A percentile compares a stretch with the other conserved stretches of the same genome.
Evolutionary conservation across 2,329 filamentous ascomycete species (phyloP).

Genomic region (Penicillium sp.): DNA sequence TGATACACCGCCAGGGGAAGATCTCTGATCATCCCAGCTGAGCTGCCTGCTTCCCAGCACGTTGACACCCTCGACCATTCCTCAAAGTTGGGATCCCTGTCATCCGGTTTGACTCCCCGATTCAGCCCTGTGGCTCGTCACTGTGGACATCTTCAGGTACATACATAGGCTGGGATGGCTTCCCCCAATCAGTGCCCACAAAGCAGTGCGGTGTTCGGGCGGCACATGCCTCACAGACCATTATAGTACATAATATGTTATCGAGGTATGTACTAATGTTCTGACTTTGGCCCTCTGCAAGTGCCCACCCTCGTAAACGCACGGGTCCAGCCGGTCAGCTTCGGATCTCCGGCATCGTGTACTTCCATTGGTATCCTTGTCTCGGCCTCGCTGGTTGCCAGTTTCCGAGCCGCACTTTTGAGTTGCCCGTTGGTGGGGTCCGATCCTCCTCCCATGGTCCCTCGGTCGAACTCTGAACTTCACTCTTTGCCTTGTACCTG

Average conservation of each 20-base stretch:
- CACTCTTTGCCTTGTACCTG: background rate
- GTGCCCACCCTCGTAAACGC: background rate
- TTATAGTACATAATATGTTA: too few species aligned
- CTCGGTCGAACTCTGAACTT: slow-evolving; percentile 1
- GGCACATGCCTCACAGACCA: too few species aligned
- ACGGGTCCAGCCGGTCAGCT: slow-evolving; percentile 10
- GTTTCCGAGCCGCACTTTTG: slow-evolving; percentile 25
- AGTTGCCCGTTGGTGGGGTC: slow-evolving; percentile 11
- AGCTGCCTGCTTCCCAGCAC: background rate
- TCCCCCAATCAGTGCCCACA: too few species aligned
- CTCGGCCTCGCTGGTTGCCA: slow-evolving; percentile 20
- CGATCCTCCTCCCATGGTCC: background rate
- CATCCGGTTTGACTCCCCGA: background rate
- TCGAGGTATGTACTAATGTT: too few species aligned
- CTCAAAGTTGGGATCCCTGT: background rate
- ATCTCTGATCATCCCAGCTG: too few species aligned
- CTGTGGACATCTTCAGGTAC: background rate
- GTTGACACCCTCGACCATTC: background rate
- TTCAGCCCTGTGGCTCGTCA: background rate
- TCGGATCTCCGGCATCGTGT: slow-evolving; percentile 15
- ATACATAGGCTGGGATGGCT: too few species aligned
- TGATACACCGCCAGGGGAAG: slow-evolving; percentile 14
- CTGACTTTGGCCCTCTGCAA: background rate
- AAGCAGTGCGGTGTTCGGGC: too few species aligned
- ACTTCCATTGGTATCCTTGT: slow-evolving; percentile 19